These are phyloP conservation scores for Hymenochaete sp. DNA, from an alignment of 1,284 basidiomycete genomes.

Conservation along the genomic window DNA sequence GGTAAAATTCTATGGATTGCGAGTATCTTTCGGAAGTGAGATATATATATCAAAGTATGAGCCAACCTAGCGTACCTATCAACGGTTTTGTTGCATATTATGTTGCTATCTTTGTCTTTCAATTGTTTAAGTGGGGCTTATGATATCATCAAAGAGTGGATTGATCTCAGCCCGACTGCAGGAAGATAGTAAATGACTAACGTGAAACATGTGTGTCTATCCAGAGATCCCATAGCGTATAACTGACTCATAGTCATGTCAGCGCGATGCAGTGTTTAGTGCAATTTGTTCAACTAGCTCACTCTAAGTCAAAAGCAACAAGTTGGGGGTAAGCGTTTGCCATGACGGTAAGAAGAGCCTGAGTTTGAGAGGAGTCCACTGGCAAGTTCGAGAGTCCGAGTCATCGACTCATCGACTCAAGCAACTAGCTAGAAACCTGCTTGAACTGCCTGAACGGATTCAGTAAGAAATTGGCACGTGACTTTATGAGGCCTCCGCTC, in stretches of 20 bases:
- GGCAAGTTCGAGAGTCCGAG: no score
- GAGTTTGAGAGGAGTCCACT: no score
- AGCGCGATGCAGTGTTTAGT: background rate
- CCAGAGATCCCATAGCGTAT: slow-evolving; percentile 81
- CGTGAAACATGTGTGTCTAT: slow-evolving; percentile 65
- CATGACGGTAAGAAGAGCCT: background rate
- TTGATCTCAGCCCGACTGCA: background rate
- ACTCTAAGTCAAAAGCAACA: slow-evolving; percentile 82
- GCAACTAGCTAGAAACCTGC: no score
- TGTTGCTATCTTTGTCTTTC: slow-evolving; percentile 46
- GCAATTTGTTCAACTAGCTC: slow-evolving; percentile 21
- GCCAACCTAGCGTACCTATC: slow-evolving; percentile 39
- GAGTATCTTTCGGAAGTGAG: slow-evolving; percentile 36
- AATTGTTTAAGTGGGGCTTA: slow-evolving; percentile 59
- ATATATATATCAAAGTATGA: slow-evolving; percentile 7
- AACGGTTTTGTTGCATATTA: slow-evolving; percentile 48
- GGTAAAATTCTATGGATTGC: slow-evolving; percentile 57
- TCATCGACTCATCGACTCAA: no score
- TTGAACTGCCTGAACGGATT: no score
- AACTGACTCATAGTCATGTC: slow-evolving; percentile 35
- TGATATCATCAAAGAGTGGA: slow-evolving; percentile 21
- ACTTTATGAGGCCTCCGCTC: no score
- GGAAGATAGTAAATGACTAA: slow-evolving; percentile 20
- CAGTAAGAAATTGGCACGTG: no score
- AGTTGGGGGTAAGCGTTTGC: slow-evolving; percentile 43